A percentile compares a stretch with the other conserved stretches of the same genome.
Conservation (phyloP, 129 eudicot species). For the Calendula officinalis region DNA sequence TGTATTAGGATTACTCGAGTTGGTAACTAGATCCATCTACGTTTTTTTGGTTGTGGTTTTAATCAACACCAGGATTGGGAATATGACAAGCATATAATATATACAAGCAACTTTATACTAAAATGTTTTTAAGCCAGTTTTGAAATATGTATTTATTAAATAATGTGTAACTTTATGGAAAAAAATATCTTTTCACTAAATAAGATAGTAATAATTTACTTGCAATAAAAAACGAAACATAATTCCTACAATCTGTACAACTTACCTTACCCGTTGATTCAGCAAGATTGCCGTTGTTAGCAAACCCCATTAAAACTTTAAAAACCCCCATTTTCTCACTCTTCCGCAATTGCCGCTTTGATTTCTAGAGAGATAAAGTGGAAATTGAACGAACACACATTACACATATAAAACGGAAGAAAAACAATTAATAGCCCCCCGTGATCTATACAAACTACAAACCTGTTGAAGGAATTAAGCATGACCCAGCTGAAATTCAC, state of each 20-base stretch:
- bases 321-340: constrained; percentile 26
- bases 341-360: constrained; percentile 36
- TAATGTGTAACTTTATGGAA: no score
- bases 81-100: no score
- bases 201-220: neutral
- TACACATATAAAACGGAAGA: constrained; percentile 8
- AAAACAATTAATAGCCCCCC: constrained; percentile 26
- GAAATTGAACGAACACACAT: constrained; percentile 1
- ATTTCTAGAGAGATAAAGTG: constrained; percentile 18
- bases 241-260: constrained; percentile 13
- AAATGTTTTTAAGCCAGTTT: no score
- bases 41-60: neutral
- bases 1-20: neutral
- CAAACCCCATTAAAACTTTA: constrained; percentile 16
- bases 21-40: neutral
- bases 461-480: neutral
- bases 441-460: constrained; percentile 26
- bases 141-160: no score
- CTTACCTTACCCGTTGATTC: constrained; percentile 31
- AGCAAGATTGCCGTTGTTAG: constrained; percentile 31
- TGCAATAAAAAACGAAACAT: constrained; percentile 7
- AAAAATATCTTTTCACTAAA: no score
- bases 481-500: constrained; percentile 24
- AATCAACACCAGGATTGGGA: neutral
- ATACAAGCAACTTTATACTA: no score